phyloP scores from a whole-genome alignment of 2,329 filamentous ascomycete genomes.

The Paecilomyces dactylethromorphus region DNA sequence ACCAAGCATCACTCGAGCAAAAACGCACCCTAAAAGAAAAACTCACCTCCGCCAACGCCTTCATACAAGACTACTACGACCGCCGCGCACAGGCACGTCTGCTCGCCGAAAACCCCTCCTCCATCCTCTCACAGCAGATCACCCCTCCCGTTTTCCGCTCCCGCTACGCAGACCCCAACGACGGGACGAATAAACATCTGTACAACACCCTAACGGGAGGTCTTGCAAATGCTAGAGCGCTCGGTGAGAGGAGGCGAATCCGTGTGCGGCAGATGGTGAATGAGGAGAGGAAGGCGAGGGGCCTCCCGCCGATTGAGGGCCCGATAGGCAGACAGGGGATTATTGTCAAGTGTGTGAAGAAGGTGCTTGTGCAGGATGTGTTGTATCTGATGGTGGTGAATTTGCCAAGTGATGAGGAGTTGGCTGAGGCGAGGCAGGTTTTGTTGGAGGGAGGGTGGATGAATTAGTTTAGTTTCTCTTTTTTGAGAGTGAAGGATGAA shows the following conservation, averaged over 20 bases:
- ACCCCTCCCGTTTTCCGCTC: neutral
- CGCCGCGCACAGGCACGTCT: neutral
- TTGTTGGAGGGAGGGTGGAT: neutral
- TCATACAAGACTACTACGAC: neutral
- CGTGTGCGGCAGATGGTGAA: neutral
- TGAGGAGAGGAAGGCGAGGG: neutral
- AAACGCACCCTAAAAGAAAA: neutral
- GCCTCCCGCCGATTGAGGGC: neutral
- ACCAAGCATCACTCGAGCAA: neutral
- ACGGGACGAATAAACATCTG: neutral
- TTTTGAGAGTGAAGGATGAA: too few relatives aligned
- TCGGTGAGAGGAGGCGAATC: neutral
- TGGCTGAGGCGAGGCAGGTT: neutral
- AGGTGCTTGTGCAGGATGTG: neutral
- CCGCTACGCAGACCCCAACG: neutral
- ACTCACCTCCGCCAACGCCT: neutral
- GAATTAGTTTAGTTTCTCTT: neutral
- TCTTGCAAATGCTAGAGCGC: neutral
- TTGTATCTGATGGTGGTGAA: neutral
- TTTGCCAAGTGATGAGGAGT: neutral
- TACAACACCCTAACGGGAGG: neutral
- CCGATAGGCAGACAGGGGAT: neutral
- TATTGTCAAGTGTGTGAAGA: neutral
- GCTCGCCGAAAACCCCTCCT: neutral
- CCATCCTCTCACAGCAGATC: neutral